Base-by-base conservation (phyloP, 768 basidiomycete genomes). In the Chlorophyllum brunneum region DNA sequence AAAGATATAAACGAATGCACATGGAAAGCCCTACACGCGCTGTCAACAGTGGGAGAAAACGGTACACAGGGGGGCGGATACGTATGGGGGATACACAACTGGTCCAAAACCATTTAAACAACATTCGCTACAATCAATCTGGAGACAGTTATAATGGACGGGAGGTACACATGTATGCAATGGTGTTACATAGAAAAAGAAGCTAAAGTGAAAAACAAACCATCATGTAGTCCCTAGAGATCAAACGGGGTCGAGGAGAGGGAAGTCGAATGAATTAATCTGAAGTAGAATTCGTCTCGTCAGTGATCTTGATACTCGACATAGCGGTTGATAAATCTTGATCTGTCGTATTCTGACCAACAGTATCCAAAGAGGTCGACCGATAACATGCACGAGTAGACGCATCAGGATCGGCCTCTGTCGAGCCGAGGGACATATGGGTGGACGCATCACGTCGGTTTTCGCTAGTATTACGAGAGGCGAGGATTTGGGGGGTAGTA, bases 291-390 rank as follows among this genome's bases (percentile, higher is more conserved):
- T 45, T 45, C 15, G 36, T 22, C n/a, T 53, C 37, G 43, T 23
- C 26, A 5, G 23, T 20, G 22, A 46, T 30, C 10, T 45, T 15
- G 10, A 53, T 36, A 34, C 20, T 39, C n/a, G 44, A 46, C 37
- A 53, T 39, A 23, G 51, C 36, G 23, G 27, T 15, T 22, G 51
- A 53, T 8, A 53, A 13, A 16, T 51, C 49, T 4, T 31, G 39
- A 43, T 53, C 51, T 22, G 16, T 54, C 4, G 47, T 31, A 13
- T 20, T 36, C 38, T 48, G 54, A 34, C 40, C 47, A 22, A 54
- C 45, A 10, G 54, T 54, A 48, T 54, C 54, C 46, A 40, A 24
- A 42, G 54, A 54, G 5, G 42, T 31, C 23, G 48, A 49, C 5
- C 54, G 54, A 23, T 54, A 46, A 16, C 51, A 38, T 30, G 44